Base-by-base conservation (phyloP, 306 rosid species). In the Begonia masoniana region DNA sequence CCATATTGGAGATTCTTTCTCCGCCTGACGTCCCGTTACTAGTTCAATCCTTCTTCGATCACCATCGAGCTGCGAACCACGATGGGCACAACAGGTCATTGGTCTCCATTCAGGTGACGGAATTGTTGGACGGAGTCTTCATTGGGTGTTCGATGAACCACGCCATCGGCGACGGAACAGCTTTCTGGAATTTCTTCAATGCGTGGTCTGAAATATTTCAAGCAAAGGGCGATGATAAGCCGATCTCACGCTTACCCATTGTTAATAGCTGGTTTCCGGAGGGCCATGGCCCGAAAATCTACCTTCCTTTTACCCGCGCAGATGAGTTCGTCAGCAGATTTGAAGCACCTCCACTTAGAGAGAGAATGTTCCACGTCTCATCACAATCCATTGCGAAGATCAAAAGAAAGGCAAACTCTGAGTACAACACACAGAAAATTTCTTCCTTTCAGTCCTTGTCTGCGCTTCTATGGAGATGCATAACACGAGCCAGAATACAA, bases 381-480 rank as follows among this genome's bases (percentile, higher is more conserved):
- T 67, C 62, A 31, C 58, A 56, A 48, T 68, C 47, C 16, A 63
- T 78, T 0, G 61, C 62, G 1, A 13, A 65, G 26, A 66, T 78
- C 10, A 78, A 74, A 59, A 56, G 55, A 2, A 74, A 60, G 66
- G 76, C 71, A 12, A 78, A 78, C 2, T 23, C 60, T 6, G 74
- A 65, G 21, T 68, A 36, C 6, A n/a, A 19, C n/a, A 60, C 51
- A 0, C 12, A 39, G 17, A 62, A 55, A 10, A 68, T 78, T 54
- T 78, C 84, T 5, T 78, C 84, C 4, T 62, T 74, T 17, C 85
- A 78, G 61, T 68, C 78, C 15, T 43, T 75, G 23, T 15, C 62
- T 13, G 60, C 54, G 35, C 76, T 51, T 50, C 46, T 79, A 5
- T 79, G 85, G 85, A 54, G 50, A 1, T 57, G 46, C 13, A 56